Evolutionary conservation across 345 rosid species (phyloP).

Genomic region (Adansonia digitata): DNA sequence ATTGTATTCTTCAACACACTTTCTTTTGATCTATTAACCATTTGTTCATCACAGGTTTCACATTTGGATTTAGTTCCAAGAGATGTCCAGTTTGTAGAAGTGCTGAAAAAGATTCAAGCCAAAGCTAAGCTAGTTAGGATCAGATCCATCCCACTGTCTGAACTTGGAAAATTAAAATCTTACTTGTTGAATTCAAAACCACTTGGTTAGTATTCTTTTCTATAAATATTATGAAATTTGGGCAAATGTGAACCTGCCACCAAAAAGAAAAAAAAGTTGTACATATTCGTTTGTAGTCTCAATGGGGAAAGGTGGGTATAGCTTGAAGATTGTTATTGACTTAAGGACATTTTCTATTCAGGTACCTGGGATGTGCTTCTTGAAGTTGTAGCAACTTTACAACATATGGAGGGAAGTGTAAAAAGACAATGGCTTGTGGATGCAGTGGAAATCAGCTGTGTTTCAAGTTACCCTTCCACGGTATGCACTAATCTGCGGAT

Average conservation of each 20-base stretch:
- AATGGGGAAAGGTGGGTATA: too few species aligned
- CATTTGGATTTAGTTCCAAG: conserved; percentile 35
- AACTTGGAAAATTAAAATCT: conserved; percentile 65
- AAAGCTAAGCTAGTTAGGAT: conserved; percentile 67
- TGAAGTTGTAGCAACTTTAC: conserved; percentile 70
- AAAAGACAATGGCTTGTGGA: conserved; percentile 87
- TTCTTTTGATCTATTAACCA: conserved; percentile 6
- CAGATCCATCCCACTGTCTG: conserved; percentile 48
- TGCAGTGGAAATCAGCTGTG: conserved; percentile 78
- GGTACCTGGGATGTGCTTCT: conserved; percentile 67
- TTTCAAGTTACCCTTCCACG: conserved; percentile 71
- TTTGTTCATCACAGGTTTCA: conserved; percentile 36
- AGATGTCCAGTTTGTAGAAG: conserved; percentile 26
- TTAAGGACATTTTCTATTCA: conserved; percentile 21
- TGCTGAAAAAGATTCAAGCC: conserved; percentile 58
- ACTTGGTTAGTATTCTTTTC: conserved; percentile 46
- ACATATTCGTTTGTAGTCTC: neutral
- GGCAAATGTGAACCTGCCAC: neutral
- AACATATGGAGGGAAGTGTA: conserved; percentile 56
- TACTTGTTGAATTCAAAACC: conserved; percentile 49
- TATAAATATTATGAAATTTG: neutral
- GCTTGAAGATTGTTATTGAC: conserved; percentile 8
- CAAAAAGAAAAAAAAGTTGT: neutral
- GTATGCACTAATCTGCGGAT: conserved; percentile 33
- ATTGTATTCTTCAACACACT: neutral